phyloP scores from a whole-genome alignment of 805 yeast species.

The Ogataea angusta region DNA sequence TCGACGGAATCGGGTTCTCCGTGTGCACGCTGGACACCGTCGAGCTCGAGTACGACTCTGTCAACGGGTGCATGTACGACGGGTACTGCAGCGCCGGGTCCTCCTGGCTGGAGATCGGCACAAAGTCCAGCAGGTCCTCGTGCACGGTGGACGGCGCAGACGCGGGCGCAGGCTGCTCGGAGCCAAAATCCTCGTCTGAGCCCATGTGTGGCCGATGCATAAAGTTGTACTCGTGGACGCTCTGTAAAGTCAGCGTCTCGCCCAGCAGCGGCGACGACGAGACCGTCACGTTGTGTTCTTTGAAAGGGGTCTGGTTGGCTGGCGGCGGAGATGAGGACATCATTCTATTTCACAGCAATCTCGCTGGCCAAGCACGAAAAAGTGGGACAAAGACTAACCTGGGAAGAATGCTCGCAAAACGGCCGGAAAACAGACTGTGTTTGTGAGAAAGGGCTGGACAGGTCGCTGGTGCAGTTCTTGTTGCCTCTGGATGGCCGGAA shows the following conservation, averaged over 20 bases:
- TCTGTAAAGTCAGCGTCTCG: conserved; percentile 22
- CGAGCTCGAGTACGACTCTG: conserved; percentile 34
- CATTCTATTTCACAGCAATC: conserved; percentile 20
- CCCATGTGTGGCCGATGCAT: conserved; percentile 8
- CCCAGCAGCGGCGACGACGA: conserved; percentile 25
- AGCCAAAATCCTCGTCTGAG: conserved; percentile 4
- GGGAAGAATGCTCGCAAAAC: not conserved
- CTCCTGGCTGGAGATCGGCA: conserved; percentile 26
- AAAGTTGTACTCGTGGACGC: conserved; percentile 16
- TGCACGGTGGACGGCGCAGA: conserved; percentile 8
- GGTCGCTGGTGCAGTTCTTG: not conserved
- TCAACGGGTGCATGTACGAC: conserved; percentile 17
- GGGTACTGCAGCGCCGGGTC: conserved; percentile 30
- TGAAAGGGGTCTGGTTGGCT: conserved; percentile 19
- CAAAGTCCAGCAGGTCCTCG: conserved; percentile 28
- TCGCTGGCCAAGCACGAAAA: conserved; percentile 4
- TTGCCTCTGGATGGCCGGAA: not conserved
- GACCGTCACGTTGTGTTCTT: conserved; percentile 16
- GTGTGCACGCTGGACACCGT: conserved; percentile 31
- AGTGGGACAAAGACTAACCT: not conserved
- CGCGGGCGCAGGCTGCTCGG: conserved; percentile 4
- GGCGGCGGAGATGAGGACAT: conserved; percentile 36
- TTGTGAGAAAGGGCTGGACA: not conserved
- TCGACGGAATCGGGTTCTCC: conserved; percentile 13
- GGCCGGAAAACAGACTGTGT: not conserved